Percentiles rank a stretch among this genome's conserved stretches.
Evolutionary conservation across 768 basidiomycete species (phyloP).

Genomic region (Pleurotus giganteus): DNA sequence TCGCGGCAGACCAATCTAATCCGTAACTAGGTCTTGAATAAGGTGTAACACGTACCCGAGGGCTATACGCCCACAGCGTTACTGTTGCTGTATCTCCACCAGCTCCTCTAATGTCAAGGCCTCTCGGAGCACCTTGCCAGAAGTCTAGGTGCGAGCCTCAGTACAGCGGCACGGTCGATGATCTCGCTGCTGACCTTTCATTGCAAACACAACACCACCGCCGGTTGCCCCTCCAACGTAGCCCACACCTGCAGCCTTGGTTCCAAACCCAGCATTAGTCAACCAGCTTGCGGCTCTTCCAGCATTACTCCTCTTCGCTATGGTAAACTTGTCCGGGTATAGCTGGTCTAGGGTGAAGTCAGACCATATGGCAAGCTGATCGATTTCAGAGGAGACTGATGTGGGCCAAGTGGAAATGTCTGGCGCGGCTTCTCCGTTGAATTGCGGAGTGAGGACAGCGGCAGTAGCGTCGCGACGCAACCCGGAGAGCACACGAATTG

Average conservation of each 20-base stretch:
- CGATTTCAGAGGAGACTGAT: slow-evolving; percentile 27
- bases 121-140: slow-evolving; percentile 35
- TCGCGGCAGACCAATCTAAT: not conserved
- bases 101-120: slow-evolving; percentile 33
- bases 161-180: not conserved
- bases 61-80: slow-evolving; percentile 38
- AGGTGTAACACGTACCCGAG: slow-evolving; percentile 19
- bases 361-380: slow-evolving; percentile 31
- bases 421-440: slow-evolving; percentile 31
- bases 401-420: slow-evolving; percentile 34
- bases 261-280: slow-evolving; percentile 30
- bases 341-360: slow-evolving; percentile 36
- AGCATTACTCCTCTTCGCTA: slow-evolving; percentile 29
- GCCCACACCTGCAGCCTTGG: slow-evolving; percentile 32
- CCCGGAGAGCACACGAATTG: slow-evolving; percentile 33
- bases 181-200: slow-evolving; percentile 24
- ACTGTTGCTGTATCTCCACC: slow-evolving; percentile 25
- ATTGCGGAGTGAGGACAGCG: slow-evolving; percentile 34
- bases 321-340: slow-evolving; percentile 25
- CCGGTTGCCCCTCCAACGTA: slow-evolving; percentile 33
- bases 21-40: not conserved
- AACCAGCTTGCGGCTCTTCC: slow-evolving; percentile 27
- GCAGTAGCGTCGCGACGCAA: slow-evolving; percentile 35
- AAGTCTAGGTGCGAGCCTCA: slow-evolving; percentile 25
- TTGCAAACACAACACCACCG: slow-evolving; percentile 33